phyloP scores from a whole-genome alignment of 2,329 filamentous ascomycete species.

The Phyllosticta citriasiana region DNA sequence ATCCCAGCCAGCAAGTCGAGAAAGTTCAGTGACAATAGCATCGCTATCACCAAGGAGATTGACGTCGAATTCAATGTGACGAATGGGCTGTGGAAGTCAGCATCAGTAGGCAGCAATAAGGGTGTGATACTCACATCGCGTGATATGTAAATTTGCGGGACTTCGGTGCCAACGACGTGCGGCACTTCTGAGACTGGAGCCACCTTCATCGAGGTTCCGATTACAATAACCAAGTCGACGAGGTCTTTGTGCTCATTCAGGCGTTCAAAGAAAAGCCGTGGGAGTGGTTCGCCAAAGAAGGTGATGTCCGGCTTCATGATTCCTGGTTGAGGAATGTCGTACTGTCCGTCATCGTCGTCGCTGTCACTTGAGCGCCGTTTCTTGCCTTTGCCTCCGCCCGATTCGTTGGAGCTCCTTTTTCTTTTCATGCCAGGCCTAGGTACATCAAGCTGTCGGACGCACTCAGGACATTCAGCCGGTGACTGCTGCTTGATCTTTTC shows the following conservation, averaged over 20 bases:
- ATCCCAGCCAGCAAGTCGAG: conserved; percentile 69
- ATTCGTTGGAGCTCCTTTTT: conserved; percentile 41
- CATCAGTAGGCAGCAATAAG: conserved; percentile 9
- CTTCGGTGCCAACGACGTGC: conserved; percentile 62
- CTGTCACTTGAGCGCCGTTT: conserved; percentile 43
- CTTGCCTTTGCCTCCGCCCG: conserved; percentile 20
- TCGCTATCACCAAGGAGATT: conserved; percentile 95
- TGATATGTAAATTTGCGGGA: conserved; percentile 86
- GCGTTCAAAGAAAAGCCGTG: conserved; percentile 69
- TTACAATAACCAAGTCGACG: conserved; percentile 86
- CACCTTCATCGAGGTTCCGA: conserved; percentile 92
- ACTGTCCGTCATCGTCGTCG: conserved; percentile 49
- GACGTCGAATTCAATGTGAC: conserved; percentile 91
- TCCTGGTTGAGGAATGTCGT: conserved; percentile 58
- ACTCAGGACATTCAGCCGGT: conserved; percentile 69
- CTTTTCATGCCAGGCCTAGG: conserved; percentile 41
- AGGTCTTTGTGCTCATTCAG: conserved; percentile 66
- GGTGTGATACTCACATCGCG: conserved; percentile 46
- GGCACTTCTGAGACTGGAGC: conserved; percentile 90
- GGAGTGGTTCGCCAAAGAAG: conserved; percentile 89
- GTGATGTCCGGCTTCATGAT: conserved; percentile 97
- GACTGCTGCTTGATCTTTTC: conserved; percentile 64
- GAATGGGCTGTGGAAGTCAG: conserved; percentile 49
- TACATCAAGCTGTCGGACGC: conserved; percentile 45
- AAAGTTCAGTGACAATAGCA: conserved; percentile 77